phyloP scores from a whole-genome alignment of 2,329 filamentous ascomycete species.

The Hirsutella thompsonii region DNA sequence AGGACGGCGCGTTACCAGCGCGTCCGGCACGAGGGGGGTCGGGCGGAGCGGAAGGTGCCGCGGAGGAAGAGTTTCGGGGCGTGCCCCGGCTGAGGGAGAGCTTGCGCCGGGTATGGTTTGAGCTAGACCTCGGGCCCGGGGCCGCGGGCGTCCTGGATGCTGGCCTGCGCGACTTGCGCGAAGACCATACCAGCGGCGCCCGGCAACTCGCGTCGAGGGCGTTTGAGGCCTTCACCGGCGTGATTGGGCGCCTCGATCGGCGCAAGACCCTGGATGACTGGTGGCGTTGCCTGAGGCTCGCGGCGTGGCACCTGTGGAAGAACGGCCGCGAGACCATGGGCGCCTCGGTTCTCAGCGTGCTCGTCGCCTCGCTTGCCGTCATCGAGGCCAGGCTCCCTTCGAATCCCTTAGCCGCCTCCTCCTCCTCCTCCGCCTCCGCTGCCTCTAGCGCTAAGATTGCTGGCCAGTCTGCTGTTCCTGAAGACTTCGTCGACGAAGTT shows the following conservation, averaged over 20 bases:
- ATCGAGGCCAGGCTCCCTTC: constrained; percentile 19
- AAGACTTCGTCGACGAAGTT: too few relatives aligned
- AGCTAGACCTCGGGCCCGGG: constrained; percentile 31
- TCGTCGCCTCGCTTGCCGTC: constrained; percentile 31
- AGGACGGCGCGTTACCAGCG: too few relatives aligned
- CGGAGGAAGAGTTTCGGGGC: too few relatives aligned
- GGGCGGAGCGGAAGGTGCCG: too few relatives aligned
- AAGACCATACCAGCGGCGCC: constrained; percentile 45
- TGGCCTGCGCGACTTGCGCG: constrained; percentile 34
- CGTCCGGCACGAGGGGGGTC: too few relatives aligned
- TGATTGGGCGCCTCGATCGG: constrained; percentile 23
- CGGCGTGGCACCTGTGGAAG: constrained; percentile 51
- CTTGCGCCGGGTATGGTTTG: constrained; percentile 45
- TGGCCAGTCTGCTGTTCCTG: too few relatives aligned
- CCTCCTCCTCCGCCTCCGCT: constrained; percentile 9
- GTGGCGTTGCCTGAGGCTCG: constrained; percentile 43
- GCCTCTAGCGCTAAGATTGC: too few relatives aligned
- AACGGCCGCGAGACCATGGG: constrained; percentile 56
- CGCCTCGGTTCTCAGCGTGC: constrained; percentile 38
- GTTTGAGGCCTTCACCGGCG: constrained; percentile 32
- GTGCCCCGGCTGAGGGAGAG: constrained; percentile 47
- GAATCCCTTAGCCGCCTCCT: constrained; percentile 1
- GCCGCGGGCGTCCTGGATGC: constrained; percentile 31
- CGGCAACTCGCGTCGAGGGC: constrained; percentile 43
- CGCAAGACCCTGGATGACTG: constrained; percentile 18